A percentile compares a stretch with the other conserved stretches of the same genome.
phyloP scores from a whole-genome alignment of 1,284 basidiomycete genomes.

The Puccinia hordei region DNA sequence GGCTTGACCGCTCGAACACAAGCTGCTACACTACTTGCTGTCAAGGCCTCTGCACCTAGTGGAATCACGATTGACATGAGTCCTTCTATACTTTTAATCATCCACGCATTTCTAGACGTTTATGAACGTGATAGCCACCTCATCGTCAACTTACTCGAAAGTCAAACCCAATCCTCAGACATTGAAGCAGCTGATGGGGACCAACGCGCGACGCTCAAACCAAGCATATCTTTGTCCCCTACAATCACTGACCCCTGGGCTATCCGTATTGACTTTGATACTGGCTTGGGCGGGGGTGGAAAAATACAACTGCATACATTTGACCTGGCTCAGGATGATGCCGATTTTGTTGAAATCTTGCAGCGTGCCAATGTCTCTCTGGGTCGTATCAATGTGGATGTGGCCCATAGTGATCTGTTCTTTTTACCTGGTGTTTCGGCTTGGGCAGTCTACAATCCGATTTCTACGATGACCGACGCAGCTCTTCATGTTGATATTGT shows the following conservation, averaged over 20 bases:
- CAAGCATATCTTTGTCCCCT: conserved; percentile 26
- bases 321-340: conserved; percentile 40
- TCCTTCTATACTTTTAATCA: conserved; percentile 22
- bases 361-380: conserved; percentile 34
- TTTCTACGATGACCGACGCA: conserved; percentile 13
- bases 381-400: conserved; percentile 20
- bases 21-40: conserved; percentile 25
- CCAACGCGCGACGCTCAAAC: background rate
- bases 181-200: background rate
- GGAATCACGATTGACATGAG: conserved; percentile 38
- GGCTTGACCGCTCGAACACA: conserved; percentile 35
- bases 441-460: conserved; percentile 39
- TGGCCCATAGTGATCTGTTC: conserved; percentile 37
- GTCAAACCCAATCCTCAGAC: background rate
- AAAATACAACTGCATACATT: conserved; percentile 41
- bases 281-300: conserved; percentile 24
- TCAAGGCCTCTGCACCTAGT: conserved; percentile 43
- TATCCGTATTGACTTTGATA: conserved; percentile 37
- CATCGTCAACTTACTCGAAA: conserved; percentile 26
- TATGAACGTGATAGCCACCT: conserved; percentile 37
- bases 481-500: conserved; percentile 37
- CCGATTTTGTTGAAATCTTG: conserved; percentile 32
- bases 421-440: conserved; percentile 38
- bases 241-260: conserved; percentile 34
- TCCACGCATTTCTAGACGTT: conserved; percentile 35